A percentile compares a stretch with the other conserved stretches of the same genome.
Conservation (phyloP, 805 yeast species). For the Yamadazyma tumulicola region DNA sequence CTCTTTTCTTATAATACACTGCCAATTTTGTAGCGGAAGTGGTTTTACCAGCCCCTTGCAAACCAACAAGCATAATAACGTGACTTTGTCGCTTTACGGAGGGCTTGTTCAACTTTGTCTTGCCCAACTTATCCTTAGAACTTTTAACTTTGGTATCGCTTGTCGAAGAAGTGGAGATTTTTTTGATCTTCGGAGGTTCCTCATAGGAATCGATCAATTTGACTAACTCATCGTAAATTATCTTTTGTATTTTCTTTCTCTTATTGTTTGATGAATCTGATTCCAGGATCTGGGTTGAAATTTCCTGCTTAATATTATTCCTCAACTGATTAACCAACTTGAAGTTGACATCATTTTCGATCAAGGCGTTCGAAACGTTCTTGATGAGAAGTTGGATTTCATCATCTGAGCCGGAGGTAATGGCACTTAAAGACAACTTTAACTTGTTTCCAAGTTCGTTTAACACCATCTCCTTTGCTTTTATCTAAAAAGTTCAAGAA, state of each 20-base stretch:
- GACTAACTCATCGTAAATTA: constrained; percentile 90
- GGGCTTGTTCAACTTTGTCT: background rate
- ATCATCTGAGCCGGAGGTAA: constrained; percentile 37
- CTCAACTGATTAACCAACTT: constrained; percentile 75
- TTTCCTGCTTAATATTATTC: constrained; percentile 46
- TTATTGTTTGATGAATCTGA: constrained; percentile 56
- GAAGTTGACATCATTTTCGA: constrained; percentile 93
- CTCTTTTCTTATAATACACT: constrained; percentile 87
- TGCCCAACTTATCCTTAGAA: constrained; percentile 8
- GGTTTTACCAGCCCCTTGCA: constrained; percentile 98
- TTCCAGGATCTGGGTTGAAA: constrained; percentile 54
- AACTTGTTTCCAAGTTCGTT: constrained; percentile 44
- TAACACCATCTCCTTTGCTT: constrained; percentile 44
- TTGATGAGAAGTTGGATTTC: constrained; percentile 60
- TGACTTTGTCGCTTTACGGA: constrained; percentile 26
- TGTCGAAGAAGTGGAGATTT: constrained; percentile 42
- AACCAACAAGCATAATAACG: constrained; percentile 95
- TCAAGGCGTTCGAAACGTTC: constrained; percentile 82
- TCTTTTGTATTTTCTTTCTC: constrained; percentile 82
- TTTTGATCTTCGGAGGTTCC: constrained; percentile 75
- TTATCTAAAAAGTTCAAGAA: too few relatives aligned
- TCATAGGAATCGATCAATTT: constrained; percentile 73
- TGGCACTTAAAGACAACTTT: constrained; percentile 40
- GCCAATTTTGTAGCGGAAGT: constrained; percentile 97
- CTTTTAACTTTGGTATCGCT: constrained; percentile 15